A percentile compares a stretch with the other conserved stretches of the same genome.
Conservation (phyloP, 1,284 basidiomycete genomes). For the Leccinum griseonigrum region DNA sequence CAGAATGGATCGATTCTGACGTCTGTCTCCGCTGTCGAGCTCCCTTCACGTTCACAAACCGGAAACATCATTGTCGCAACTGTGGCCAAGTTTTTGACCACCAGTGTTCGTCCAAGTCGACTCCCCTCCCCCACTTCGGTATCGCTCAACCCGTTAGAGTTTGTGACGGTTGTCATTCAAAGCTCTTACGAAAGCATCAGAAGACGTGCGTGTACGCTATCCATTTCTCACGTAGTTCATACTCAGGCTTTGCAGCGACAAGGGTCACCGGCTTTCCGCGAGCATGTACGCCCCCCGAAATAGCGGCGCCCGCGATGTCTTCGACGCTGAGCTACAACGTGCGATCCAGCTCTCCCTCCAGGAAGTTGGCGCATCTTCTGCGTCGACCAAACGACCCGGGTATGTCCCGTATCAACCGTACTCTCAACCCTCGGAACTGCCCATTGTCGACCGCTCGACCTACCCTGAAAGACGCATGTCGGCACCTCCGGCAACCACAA, state of each 20-base stretch:
- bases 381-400: constrained; percentile 51
- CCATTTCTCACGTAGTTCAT: constrained; percentile 1
- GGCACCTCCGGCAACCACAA: constrained; percentile 26
- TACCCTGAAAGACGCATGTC: constrained; percentile 37
- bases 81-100: constrained; percentile 98
- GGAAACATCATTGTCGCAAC: constrained; percentile 98
- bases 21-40: constrained; percentile 93
- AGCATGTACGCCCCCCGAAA: constrained; percentile 50
- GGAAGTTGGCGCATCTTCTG: constrained; percentile 58
- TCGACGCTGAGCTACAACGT: constrained; percentile 88
- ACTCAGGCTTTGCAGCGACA: constrained; percentile 33
- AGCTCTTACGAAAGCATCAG: constrained; percentile 62
- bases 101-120: constrained; percentile 83
- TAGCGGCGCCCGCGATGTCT: constrained; percentile 59
- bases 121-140: constrained; percentile 91
- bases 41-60: constrained; percentile 92
- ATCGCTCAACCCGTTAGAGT: constrained; percentile 93
- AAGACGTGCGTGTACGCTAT: constrained; percentile 36
- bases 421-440: constrained; percentile 69
- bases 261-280: constrained; percentile 49
- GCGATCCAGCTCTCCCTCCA: constrained; percentile 92
- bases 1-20: constrained; percentile 96
- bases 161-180: constrained; percentile 87
- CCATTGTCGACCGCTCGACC: constrained; percentile 55
- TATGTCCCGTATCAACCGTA: constrained; percentile 70